These are phyloP conservation scores for Circinella minor DNA, from an alignment of 371 early-diverging fungal species.

Conservation along the genomic window DNA sequence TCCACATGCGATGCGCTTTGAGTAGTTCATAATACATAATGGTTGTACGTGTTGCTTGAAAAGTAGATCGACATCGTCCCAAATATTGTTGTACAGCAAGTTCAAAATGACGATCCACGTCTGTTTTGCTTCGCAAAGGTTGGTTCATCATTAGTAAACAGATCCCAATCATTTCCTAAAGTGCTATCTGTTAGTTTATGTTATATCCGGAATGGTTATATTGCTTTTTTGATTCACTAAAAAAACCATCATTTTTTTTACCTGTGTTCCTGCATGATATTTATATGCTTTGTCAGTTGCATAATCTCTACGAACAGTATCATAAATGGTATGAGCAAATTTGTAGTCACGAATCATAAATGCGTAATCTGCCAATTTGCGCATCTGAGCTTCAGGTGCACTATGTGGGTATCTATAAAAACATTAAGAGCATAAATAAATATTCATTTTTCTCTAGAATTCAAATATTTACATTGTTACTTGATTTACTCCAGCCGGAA, in stretches of 20 bases:
- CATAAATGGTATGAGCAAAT: slow-evolving; percentile 88
- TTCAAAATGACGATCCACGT: slow-evolving; percentile 80
- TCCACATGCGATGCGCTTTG: slow-evolving; percentile 67
- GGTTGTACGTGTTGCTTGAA: slow-evolving; percentile 75
- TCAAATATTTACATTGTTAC: slow-evolving; percentile 34
- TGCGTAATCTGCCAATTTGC: slow-evolving; percentile 92
- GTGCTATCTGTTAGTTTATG: slow-evolving; percentile 16
- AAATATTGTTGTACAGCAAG: slow-evolving; percentile 75
- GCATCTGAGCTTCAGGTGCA: slow-evolving; percentile 89
- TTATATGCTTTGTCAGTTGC: slow-evolving; percentile 82
- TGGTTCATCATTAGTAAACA: slow-evolving; percentile 76
- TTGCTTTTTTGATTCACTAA: background rate
- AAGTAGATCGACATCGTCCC: slow-evolving; percentile 64
- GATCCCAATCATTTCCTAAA: slow-evolving; percentile 90
- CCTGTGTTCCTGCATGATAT: slow-evolving; percentile 83
- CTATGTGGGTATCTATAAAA: slow-evolving; percentile 67
- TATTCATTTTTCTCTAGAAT: background rate
- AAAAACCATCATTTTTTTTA: slow-evolving; percentile 20
- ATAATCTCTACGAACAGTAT: slow-evolving; percentile 90
- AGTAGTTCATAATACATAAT: slow-evolving; percentile 84
- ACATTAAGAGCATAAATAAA: background rate
- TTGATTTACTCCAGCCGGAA: slow-evolving; percentile 39
- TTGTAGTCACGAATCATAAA: slow-evolving; percentile 95
- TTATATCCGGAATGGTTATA: background rate
- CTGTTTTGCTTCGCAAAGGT: slow-evolving; percentile 59